Conservation (phyloP, 2,329 filamentous ascomycete genomes). For the Microdochium bolleyi region DNA sequence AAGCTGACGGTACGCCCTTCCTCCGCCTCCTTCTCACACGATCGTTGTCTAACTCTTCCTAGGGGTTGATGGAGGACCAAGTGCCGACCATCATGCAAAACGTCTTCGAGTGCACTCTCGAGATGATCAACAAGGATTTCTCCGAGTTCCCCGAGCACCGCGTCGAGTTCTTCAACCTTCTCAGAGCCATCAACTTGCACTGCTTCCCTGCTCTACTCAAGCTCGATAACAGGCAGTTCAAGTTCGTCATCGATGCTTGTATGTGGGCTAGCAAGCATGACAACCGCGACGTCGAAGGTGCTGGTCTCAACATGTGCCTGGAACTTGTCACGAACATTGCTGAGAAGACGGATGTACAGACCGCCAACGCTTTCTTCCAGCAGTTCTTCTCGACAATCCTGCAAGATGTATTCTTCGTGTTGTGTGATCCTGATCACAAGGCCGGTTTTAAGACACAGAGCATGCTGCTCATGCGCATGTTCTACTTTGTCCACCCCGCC, state of each 20-base stretch:
- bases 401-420: slow-evolving; percentile 96
- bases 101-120: slow-evolving; percentile 94
- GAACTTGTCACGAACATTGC: slow-evolving; percentile 97
- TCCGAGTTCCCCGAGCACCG: slow-evolving; percentile 98
- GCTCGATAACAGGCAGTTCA: slow-evolving; percentile 94
- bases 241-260: slow-evolving; percentile 98
- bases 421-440: slow-evolving; percentile 97
- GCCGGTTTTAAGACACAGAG: slow-evolving; percentile 98
- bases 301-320: slow-evolving; percentile 94
- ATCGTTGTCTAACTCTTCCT: slow-evolving; percentile 10
- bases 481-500: slow-evolving; percentile 81
- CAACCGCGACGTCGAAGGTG: slow-evolving; percentile 94
- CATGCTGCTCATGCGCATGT: slow-evolving; percentile 87
- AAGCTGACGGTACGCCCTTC: slow-evolving; percentile 81
- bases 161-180: slow-evolving; percentile 98
- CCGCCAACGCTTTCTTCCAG: slow-evolving; percentile 93
- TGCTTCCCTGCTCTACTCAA: slow-evolving; percentile 94
- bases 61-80: slow-evolving; percentile 96
- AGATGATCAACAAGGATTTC: slow-evolving; percentile 99
- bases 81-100: slow-evolving; percentile 97
- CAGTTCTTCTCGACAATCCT: slow-evolving; percentile 94
- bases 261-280: slow-evolving; percentile 99
- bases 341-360: slow-evolving; percentile 77
- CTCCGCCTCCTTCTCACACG: slow-evolving; percentile 21
- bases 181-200: slow-evolving; percentile 91